Base-by-base conservation (phyloP, 495 filamentous ascomycete genomes). In the Lentithecium fluviatile region DNA sequence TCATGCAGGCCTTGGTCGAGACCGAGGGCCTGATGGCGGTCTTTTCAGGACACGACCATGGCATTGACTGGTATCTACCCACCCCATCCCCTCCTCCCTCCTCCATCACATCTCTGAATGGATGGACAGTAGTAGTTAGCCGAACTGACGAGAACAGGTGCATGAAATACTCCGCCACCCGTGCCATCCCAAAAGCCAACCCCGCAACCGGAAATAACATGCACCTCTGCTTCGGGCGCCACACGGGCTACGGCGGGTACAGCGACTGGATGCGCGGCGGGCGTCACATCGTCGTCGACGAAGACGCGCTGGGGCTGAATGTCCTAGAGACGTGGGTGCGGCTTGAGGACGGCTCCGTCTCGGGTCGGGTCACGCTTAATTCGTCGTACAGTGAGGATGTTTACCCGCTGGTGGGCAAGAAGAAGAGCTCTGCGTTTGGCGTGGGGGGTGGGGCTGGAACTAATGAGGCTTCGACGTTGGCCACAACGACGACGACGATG, bases 41-140 rank as follows among this genome's bases (percentile, higher is more conserved):
- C 0, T 88, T 88, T 64, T 82, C 78, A 10, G 88, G 87, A 0
- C 87, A 90, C 58, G 87, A 90, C 61, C 87, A 91, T 70, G 82
- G 82, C 0, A 78, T 88, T 67, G 81, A 82, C 26, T 90, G 86
- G 86, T 60, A 46, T 10, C 10, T 4, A 3, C 10, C 29, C 29
- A 32, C 29, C 10, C 29, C 29, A 3, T 32, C 29, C 10, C 29
- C 10, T 32, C 29, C 3, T 32, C 3, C 3, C 10, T 32, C 29
- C 10, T 4, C 29, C 29, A 32, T 10, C 10, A 32, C 3, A 32
- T 10, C n/a, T n/a, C n/a, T n/a, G n/a, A 12, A 42, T 56, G 5
- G 15, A 89, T 79, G 61, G 75, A 72, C 46, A 76, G 75, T 53
- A 77, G 76, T 76, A 67, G 73, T 26, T 49, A 23, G 5, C 38